Conservation (phyloP, 768 basidiomycete genomes). For the Suillus plorans region DNA sequence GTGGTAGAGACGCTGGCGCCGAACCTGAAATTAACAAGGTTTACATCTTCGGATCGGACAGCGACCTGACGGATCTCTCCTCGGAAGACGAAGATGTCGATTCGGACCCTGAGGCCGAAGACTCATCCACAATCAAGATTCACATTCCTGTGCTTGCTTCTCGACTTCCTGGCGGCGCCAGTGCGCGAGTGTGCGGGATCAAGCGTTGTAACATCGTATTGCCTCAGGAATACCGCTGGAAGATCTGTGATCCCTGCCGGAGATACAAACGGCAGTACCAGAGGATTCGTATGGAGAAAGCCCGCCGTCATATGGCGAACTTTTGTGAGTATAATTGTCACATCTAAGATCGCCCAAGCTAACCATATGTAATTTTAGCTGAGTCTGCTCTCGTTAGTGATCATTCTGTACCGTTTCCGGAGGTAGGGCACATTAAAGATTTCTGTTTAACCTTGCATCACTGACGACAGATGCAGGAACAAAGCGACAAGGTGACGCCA, state of each 20-base stretch:
- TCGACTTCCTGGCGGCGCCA: slow-evolving; percentile 12
- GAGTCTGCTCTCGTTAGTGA: neutral
- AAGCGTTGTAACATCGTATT: slow-evolving; percentile 35
- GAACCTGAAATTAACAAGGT: neutral
- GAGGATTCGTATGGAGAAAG: slow-evolving; percentile 26
- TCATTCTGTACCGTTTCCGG: neutral
- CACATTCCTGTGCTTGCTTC: slow-evolving; percentile 22
- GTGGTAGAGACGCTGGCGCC: neutral
- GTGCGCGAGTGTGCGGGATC: slow-evolving; percentile 31
- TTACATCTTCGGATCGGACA: slow-evolving; percentile 22
- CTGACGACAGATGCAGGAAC: neutral
- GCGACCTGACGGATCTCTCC: slow-evolving; percentile 24
- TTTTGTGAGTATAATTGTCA: slow-evolving; percentile 9
- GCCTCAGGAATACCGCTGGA: slow-evolving; percentile 36
- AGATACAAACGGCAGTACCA: slow-evolving; percentile 37
- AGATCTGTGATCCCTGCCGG: slow-evolving; percentile 44
- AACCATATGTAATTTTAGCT: slow-evolving; percentile 11
- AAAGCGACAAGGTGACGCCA: neutral
- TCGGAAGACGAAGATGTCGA: slow-evolving; percentile 10
- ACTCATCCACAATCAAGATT: slow-evolving; percentile 14
- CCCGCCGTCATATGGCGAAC: slow-evolving; percentile 5
- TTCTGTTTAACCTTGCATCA: slow-evolving; percentile 17
- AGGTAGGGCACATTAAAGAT: slow-evolving; percentile 3
- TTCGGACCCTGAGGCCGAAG: slow-evolving; percentile 4
- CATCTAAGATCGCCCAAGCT: neutral